Evolutionary conservation across 129 eudicot genomes (phyloP), one percentile per base, ranked within the genome.

Genomic region (Sambucus nigra): DNA sequence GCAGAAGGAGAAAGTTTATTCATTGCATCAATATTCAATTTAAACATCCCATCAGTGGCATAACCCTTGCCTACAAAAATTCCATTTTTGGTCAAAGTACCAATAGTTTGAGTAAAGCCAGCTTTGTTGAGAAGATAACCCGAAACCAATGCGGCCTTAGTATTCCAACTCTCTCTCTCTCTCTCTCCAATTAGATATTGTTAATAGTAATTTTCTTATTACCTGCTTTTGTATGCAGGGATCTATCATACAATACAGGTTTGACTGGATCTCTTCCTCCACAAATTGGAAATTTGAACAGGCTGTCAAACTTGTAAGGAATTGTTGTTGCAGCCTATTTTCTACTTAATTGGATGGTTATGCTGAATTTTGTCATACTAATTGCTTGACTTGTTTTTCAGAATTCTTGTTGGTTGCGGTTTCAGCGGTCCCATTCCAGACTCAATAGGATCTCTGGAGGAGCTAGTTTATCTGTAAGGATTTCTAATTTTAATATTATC

Each of bases 351-450:
- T n/a, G n/a, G n/a, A n/a, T n/a, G n/a, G n/a, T n/a, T n/a, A n/a
- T n/a, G n/a, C n/a, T n/a, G n/a, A n/a, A 1, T 15, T 45, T 15
- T 38, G 14, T 3, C 20, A 49, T 35, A 57, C 32, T 28, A 47
- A 47, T 68, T 33, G 52, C 19, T 59, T 18, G 25, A 31, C 31
- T 53, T 21, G 49, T 64, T 28, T 13, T 41, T 65, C 78, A 92
- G 96, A 69, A 77, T 77, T 53, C 78, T 92, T 47, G 87, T 77
- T 48, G 96, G 96, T 61, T 92, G 99, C 45, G 55, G 86, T 51
- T 92, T 92, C 74, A 67, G 62, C 42, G 99, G 99, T 54, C 76
- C 27, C 20, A 69, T 92, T 72, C 99, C 99, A 22, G 60, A 67
- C 35, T 16, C 80, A 10, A 73, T 92, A 27, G 99, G 96, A 59